Base-by-base conservation (phyloP, 139 green algal species). In the Axilococcus clingmanii region DNA sequence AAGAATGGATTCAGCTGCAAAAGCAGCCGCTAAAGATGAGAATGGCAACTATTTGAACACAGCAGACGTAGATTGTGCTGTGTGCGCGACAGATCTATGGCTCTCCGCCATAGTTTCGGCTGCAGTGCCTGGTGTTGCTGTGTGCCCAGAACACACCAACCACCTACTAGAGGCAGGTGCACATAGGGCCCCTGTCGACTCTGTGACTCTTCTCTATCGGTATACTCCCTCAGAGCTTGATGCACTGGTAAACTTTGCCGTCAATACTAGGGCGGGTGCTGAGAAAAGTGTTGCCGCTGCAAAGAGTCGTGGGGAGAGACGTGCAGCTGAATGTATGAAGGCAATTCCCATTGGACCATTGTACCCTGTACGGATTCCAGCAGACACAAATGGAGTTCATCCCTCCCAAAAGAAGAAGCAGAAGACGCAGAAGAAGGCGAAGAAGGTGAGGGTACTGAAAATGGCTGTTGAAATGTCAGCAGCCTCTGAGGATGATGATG, bases 61-160 rank as follows among this genome's bases (percentile, higher is more conserved):
- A 20, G 48, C 52, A 27, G 77, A 82, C 24, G 57, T 51, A 16
- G 71, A 81, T 69, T 93, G 83, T 54, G 23, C 50, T 0, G 40
- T 61, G 28, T 93, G 83, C 68, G 68, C 67, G 25, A 65, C 58
- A 38, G 83, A 93, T 65, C 68, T 93, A 24, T 85, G 62, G 60
- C 66, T 91, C 15, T 76, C 68, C 1, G 70, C 77, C 1, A 71
- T 88, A 7, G 54, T 88, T 11, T 77, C 58, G 0, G 28, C 53
- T 0, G 30, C 60, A 17, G 52, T 48, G 1, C 71, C 78, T 0
- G 73, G 63, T 31, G 36, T 48, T 3, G 65, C 64, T 0, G 47
- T 77, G 11, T 93, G 83, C 73, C 63, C 78, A 2, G 78, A 90
- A 50, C 83, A 93, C 48, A 74, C 70, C 0, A 43, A 63, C 0